Percentiles rank a stretch among this genome's conserved stretches.
phyloP scores from a whole-genome alignment of 2,329 filamentous ascomycete genomes.

The Fusarium subglutinans region DNA sequence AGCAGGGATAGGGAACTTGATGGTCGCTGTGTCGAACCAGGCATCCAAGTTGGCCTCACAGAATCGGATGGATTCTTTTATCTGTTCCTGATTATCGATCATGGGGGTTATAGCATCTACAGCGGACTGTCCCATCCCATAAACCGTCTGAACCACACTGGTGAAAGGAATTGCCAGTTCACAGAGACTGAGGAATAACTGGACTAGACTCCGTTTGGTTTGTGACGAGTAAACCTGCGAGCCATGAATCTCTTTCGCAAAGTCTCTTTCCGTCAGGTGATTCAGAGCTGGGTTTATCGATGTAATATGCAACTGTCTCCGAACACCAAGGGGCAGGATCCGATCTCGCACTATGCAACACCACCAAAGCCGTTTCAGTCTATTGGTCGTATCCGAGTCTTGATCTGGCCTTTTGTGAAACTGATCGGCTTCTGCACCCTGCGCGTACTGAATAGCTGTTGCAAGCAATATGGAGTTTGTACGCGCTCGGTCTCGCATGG shows the following conservation, averaged over 20 bases:
- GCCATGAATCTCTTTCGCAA: rapidly evolving
- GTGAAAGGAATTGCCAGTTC: not conserved
- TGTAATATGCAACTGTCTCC: not conserved
- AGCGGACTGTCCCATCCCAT: not conserved
- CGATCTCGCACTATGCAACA: not conserved
- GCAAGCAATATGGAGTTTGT: not conserved
- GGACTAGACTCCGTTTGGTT: not conserved
- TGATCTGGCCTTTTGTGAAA: not conserved
- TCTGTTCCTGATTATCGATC: rapidly evolving
- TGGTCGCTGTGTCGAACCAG: constrained; percentile 7
- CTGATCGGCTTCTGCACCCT: not conserved
- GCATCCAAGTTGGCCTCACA: not conserved
- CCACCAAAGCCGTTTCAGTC: not conserved
- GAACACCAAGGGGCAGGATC: not conserved
- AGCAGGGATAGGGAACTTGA: constrained; percentile 10
- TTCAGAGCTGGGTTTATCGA: not conserved
- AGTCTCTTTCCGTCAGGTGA: not conserved
- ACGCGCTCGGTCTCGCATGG: not conserved
- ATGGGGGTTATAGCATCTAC: not conserved
- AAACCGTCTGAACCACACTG: not conserved
- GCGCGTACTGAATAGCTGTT: not conserved
- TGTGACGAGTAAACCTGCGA: not conserved
- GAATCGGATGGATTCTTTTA: rapidly evolving
- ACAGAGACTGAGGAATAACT: not conserved
- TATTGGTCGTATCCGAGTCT: rapidly evolving